Percentiles rank a stretch among this genome's conserved stretches.
Conservation (phyloP, 768 basidiomycete species). For the Auriscalpium microsporum region DNA sequence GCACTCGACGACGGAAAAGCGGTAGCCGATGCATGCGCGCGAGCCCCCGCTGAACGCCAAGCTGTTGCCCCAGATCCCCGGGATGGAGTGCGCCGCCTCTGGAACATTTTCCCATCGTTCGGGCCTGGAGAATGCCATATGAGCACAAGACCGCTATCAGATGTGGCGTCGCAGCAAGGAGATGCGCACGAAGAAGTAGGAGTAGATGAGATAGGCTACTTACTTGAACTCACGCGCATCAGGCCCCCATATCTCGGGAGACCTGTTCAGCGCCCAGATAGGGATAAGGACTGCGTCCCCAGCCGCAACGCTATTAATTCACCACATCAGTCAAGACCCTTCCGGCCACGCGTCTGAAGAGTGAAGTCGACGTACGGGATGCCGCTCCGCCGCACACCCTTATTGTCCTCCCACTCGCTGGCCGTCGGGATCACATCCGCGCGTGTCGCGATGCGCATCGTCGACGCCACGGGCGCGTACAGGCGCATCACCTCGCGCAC, state of each 20-base stretch:
- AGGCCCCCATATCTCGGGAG: conserved; percentile 26
- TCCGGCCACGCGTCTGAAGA: neutral
- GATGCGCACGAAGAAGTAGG: too few species aligned
- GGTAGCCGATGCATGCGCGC: too few species aligned
- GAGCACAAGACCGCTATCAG: too few species aligned
- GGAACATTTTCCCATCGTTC: too few species aligned
- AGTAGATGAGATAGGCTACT: neutral
- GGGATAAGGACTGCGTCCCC: conserved; percentile 24
- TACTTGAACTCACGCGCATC: conserved; percentile 30
- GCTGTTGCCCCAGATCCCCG: too few species aligned
- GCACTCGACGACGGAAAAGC: too few species aligned
- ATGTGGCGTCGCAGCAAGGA: too few species aligned
- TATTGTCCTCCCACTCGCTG: conserved; percentile 12
- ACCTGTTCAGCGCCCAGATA: conserved; percentile 23
- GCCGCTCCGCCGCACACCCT: conserved; percentile 6
- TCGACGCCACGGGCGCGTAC: conserved; percentile 17
- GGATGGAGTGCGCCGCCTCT: too few species aligned
- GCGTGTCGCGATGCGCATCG: conserved; percentile 15
- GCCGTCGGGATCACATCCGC: conserved; percentile 26
- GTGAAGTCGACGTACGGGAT: conserved; percentile 9
- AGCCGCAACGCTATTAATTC: conserved; percentile 8
- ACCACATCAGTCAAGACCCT: neutral
- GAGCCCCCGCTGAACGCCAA: too few species aligned
- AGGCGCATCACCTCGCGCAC: conserved; percentile 24
- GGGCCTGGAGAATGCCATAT: too few species aligned